A percentile compares a stretch with the other conserved stretches of the same genome.
These are phyloP conservation scores for Gracilaria vermiculophylla DNA, from an alignment of 23 red algal species.

Conservation along the genomic window DNA sequence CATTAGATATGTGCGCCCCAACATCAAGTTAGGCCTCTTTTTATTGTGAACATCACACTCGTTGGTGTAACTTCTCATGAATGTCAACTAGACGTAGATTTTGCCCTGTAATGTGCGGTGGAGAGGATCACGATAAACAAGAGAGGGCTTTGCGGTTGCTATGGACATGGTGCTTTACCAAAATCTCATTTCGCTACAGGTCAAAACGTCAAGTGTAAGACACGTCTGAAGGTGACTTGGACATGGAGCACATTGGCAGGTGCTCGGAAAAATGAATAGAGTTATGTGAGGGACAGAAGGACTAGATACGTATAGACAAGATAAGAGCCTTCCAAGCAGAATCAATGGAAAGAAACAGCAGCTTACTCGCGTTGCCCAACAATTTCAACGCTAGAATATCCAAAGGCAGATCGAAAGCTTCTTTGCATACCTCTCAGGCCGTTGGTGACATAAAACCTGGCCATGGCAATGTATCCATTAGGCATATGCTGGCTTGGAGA, in stretches of 20 bases:
- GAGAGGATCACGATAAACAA: neutral
- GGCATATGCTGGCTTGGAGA: conserved; percentile 16
- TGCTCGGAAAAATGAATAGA: conserved; percentile 15
- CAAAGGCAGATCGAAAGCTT: conserved; percentile 14
- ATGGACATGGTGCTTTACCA: neutral
- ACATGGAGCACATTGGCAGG: neutral
- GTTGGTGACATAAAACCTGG: conserved; percentile 40
- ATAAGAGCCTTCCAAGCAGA: neutral
- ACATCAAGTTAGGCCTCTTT: too few species aligned
- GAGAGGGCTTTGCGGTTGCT: neutral
- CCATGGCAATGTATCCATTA: conserved; percentile 65
- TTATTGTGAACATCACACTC: too few species aligned
- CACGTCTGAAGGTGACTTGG: neutral
- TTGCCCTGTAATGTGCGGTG: neutral
- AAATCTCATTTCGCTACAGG: neutral
- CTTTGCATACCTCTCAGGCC: conserved; percentile 22
- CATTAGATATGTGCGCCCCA: too few species aligned
- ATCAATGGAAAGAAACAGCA: neutral
- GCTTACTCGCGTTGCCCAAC: conserved; percentile 2
- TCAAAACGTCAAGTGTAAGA: neutral
- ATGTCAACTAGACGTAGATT: too few species aligned
- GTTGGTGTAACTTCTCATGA: too few species aligned
- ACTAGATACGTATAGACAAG: conserved; percentile 4
- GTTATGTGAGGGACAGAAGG: neutral
- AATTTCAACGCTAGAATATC: conserved; percentile 20